phyloP scores from a whole-genome alignment of 768 basidiomycete species.

The Lactarius evosmus region DNA sequence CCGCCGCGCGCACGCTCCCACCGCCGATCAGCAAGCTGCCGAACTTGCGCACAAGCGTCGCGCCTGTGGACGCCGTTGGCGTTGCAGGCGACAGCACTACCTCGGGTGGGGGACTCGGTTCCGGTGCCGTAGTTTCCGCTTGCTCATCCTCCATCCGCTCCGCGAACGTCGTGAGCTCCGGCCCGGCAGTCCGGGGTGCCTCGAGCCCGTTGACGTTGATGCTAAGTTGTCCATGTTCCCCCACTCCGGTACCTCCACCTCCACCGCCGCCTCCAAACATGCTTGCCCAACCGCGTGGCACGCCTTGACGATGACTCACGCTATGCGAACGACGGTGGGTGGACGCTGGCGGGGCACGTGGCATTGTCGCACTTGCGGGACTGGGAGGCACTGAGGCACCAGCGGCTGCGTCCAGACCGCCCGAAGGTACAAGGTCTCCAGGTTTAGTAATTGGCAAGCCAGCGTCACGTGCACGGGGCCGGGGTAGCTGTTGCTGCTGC shows the following conservation, averaged over 20 bases:
- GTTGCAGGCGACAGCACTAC: conserved; percentile 21
- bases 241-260: conserved; percentile 21
- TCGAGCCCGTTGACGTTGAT: conserved; percentile 29
- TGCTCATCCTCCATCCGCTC: conserved; percentile 38
- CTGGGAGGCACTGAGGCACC: conserved; percentile 19
- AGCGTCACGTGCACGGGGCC: conserved; percentile 65
- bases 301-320: conserved; percentile 67
- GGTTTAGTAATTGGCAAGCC: conserved; percentile 46
- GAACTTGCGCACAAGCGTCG: conserved; percentile 31
- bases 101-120: conserved; percentile 18
- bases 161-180: conserved; percentile 57
- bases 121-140: conserved; percentile 35
- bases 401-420: conserved; percentile 1
- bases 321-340: conserved; percentile 83
- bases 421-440: conserved; percentile 31
- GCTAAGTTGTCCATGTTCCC: conserved; percentile 27
- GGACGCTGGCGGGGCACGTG: conserved; percentile 70
- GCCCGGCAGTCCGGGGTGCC: conserved; percentile 61
- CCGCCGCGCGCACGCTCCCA: conserved; percentile 22
- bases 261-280: conserved; percentile 47
- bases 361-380: conserved; percentile 40
- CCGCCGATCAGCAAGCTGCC: conserved; percentile 24
- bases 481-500: conserved; percentile 50
- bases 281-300: conserved; percentile 53
- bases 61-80: conserved; percentile 12